phyloP scores from a whole-genome alignment of 495 filamentous ascomycete genomes.

The Xylaria telfairii region DNA sequence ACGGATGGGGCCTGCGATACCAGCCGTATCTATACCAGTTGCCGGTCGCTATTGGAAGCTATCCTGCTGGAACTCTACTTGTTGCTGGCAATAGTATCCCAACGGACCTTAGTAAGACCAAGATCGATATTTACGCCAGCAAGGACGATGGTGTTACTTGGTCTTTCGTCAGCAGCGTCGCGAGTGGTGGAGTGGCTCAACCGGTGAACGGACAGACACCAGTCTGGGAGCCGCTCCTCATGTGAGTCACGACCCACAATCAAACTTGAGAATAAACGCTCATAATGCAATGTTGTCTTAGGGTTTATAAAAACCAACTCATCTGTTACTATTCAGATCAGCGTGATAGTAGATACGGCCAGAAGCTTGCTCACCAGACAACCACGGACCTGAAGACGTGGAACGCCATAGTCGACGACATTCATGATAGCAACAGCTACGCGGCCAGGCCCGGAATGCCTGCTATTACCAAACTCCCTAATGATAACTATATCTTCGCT shows the following conservation, averaged over 20 bases:
- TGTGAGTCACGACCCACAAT: constrained; percentile 36
- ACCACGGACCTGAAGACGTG: constrained; percentile 63
- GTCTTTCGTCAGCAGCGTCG: constrained; percentile 70
- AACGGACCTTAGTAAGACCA: constrained; percentile 63
- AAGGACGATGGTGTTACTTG: constrained; percentile 64
- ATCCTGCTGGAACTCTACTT: constrained; percentile 64
- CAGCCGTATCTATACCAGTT: constrained; percentile 72
- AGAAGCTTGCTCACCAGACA: constrained; percentile 69
- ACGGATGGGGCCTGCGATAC: constrained; percentile 68
- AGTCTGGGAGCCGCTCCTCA: constrained; percentile 74
- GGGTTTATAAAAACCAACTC: constrained; percentile 58
- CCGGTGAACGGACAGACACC: constrained; percentile 69
- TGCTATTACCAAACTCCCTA: constrained; percentile 58
- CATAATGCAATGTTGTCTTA: not conserved
- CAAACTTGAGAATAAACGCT: not conserved
- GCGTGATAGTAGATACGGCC: constrained; percentile 66
- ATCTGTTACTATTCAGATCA: constrained; percentile 75
- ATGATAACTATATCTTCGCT: constrained; percentile 65
- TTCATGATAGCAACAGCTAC: constrained; percentile 60
- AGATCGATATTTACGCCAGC: constrained; percentile 72
- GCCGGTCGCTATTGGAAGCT: constrained; percentile 60
- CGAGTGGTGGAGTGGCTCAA: constrained; percentile 64
- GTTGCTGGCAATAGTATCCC: constrained; percentile 69
- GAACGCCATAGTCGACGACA: constrained; percentile 66
- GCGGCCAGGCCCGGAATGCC: constrained; percentile 74